Evolutionary conservation across 441 rosid species (phyloP).

Genomic region (Viola pubescens): DNA sequence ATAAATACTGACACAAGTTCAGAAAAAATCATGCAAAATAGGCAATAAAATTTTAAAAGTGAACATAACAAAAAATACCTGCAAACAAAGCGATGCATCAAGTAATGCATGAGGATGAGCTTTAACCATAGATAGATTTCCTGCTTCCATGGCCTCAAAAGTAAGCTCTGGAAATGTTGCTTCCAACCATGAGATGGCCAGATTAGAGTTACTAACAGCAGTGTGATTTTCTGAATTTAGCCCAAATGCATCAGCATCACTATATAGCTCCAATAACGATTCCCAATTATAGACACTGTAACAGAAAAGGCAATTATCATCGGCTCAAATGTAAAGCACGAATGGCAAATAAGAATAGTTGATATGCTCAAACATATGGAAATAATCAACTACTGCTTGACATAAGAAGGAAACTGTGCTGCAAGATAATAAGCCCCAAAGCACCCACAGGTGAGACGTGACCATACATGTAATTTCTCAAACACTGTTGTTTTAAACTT

Average conservation of each 20-base stretch:
- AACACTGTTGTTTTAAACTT: constrained; percentile 5
- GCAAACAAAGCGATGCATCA: constrained; percentile 85
- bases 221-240: constrained; percentile 50
- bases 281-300: constrained; percentile 78
- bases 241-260: constrained; percentile 74
- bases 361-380: background rate
- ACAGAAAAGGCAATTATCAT: constrained; percentile 11
- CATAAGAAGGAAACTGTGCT: constrained; percentile 1
- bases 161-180: constrained; percentile 78
- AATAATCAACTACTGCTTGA: background rate
- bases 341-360: background rate
- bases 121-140: constrained; percentile 37
- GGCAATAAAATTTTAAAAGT: background rate
- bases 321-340: background rate
- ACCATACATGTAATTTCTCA: background rate
- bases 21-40: background rate
- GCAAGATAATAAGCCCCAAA: background rate
- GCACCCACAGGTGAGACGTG: too few relatives aligned
- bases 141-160: constrained; percentile 44
- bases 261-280: constrained; percentile 63
- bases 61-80: constrained; percentile 38
- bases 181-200: constrained; percentile 92
- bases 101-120: constrained; percentile 70
- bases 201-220: constrained; percentile 61
- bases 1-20: too few relatives aligned